phyloP scores from a whole-genome alignment of 225 moss, liverwort and hornwort species.

The Neckera pumila region DNA sequence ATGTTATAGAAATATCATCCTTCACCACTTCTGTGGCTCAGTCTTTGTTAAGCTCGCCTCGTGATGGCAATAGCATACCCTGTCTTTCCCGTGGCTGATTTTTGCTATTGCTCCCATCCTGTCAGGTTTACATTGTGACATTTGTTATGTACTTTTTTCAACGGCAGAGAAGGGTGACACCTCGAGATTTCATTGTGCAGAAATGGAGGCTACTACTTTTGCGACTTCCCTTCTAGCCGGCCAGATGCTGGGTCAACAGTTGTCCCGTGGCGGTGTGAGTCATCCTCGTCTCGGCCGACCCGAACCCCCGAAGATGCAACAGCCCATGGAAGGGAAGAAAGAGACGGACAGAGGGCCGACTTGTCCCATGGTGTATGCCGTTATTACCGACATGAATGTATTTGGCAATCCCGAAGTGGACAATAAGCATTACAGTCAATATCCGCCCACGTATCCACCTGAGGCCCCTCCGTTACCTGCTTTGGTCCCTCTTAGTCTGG shows the following conservation, averaged over 20 bases:
- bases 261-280: conserved; percentile 7
- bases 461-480: conserved; percentile 32
- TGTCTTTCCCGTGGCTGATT: background rate
- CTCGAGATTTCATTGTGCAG: background rate
- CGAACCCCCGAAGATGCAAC: background rate
- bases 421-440: background rate
- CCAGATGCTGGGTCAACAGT: conserved; percentile 25
- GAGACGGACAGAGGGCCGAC: conserved; percentile 11
- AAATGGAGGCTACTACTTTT: conserved; percentile 19
- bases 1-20: background rate
- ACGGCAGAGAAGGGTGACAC: background rate
- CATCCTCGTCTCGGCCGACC: conserved; percentile 8
- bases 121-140: background rate
- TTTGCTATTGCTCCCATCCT: background rate
- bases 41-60: background rate
- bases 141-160: background rate
- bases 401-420: conserved; percentile 28
- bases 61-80: background rate
- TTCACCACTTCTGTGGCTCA: background rate
- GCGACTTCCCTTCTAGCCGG: conserved; percentile 28
- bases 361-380: conserved; percentile 57
- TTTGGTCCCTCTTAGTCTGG: conserved; percentile 38
- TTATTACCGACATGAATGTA: conserved; percentile 28
- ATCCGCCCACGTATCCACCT: conserved; percentile 11
- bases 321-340: background rate